Conservation (phyloP, 1,284 basidiomycete genomes). For the Heliocybe sulcata region DNA sequence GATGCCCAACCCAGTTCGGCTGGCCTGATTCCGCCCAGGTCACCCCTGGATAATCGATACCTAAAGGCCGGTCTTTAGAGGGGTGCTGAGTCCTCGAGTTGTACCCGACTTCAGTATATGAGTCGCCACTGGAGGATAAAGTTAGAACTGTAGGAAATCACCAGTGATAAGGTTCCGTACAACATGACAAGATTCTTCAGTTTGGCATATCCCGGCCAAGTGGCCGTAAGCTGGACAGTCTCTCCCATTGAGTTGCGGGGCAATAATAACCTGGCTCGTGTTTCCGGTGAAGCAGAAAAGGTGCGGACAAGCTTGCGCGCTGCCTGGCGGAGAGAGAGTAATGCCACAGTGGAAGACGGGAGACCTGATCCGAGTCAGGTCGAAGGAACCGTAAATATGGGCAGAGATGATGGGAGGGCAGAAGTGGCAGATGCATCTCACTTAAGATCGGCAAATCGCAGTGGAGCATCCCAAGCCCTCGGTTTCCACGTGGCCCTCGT, state of each 20-base stretch:
- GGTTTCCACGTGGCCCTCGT: too few relatives aligned
- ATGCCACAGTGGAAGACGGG: background rate
- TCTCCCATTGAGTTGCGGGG: background rate
- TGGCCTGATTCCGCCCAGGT: conserved; percentile 34
- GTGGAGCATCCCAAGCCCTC: too few relatives aligned
- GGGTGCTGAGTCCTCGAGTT: conserved; percentile 19
- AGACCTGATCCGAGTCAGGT: background rate
- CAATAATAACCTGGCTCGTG: background rate
- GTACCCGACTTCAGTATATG: conserved; percentile 39
- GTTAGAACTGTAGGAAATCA: conserved; percentile 2
- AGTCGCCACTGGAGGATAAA: conserved; percentile 35
- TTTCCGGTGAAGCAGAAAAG: background rate
- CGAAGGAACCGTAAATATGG: background rate
- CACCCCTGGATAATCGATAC: conserved; percentile 34
- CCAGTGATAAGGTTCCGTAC: conserved; percentile 19
- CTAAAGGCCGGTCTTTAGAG: conserved; percentile 34
- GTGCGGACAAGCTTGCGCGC: background rate
- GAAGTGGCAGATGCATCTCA: too few relatives aligned
- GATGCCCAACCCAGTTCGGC: conserved; percentile 50
- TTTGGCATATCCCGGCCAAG: conserved; percentile 31
- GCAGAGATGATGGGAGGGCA: too few relatives aligned
- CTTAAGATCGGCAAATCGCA: too few relatives aligned
- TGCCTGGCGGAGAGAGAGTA: background rate
- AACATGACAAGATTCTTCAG: conserved; percentile 36
- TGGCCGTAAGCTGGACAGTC: conserved; percentile 10